These are phyloP conservation scores for Rhodotorula sp. DNA, from an alignment of 1,284 basidiomycete genomes.

Conservation along the genomic window DNA sequence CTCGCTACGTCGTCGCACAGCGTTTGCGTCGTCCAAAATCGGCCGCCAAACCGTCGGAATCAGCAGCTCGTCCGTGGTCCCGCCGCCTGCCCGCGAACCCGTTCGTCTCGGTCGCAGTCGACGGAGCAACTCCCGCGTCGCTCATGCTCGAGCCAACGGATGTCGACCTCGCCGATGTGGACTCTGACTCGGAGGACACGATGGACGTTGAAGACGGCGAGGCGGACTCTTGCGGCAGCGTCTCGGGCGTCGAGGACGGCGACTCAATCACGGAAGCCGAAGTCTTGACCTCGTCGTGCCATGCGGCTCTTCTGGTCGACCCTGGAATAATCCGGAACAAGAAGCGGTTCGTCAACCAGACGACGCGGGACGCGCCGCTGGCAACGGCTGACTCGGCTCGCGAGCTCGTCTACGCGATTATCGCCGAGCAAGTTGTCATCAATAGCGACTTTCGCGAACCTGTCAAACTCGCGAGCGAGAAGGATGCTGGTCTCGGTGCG, in stretches of 20 bases:
- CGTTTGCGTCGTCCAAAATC: neutral
- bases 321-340: neutral
- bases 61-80: neutral
- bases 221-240: too few relatives aligned
- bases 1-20: slow-evolving; percentile 21
- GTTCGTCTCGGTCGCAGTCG: too few relatives aligned
- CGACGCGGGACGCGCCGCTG: neutral
- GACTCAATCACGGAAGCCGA: too few relatives aligned
- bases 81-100: neutral
- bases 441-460: slow-evolving; percentile 22
- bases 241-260: too few relatives aligned
- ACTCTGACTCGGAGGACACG: slow-evolving; percentile 6
- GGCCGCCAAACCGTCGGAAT: neutral
- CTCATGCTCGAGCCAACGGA: neutral
- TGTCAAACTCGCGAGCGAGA: neutral
- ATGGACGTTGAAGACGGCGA: slow-evolving; percentile 5
- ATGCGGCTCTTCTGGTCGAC: neutral
- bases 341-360: neutral
- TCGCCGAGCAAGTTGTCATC: slow-evolving; percentile 19
- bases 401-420: slow-evolving; percentile 4
- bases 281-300: neutral
- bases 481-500: neutral
- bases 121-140: too few relatives aligned
- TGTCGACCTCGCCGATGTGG: neutral
- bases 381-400: slow-evolving; percentile 3